Percentiles rank a stretch among this genome's conserved stretches.
phyloP scores from a whole-genome alignment of 805 yeast genomes.

The Lachancea cidri region DNA sequence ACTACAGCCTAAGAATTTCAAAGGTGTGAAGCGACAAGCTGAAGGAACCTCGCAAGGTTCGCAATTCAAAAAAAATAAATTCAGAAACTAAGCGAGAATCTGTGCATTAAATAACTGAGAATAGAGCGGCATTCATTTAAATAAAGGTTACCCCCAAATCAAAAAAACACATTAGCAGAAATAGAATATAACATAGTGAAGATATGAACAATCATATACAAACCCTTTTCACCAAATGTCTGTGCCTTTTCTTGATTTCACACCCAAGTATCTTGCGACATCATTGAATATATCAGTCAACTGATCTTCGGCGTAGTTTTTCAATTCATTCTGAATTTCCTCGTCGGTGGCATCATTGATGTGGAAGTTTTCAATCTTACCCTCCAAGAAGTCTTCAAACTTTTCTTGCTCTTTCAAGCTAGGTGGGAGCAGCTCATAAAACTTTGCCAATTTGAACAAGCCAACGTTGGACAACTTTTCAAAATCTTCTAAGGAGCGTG shows the following conservation, averaged over 20 bases:
- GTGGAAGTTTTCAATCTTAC: constrained; percentile 41
- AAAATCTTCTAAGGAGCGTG: constrained; percentile 53
- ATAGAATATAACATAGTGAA: background rate
- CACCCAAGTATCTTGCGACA: constrained; percentile 65
- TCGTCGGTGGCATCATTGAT: constrained; percentile 32
- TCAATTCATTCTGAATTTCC: constrained; percentile 27
- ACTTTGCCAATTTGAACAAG: constrained; percentile 54
- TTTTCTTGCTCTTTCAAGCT: constrained; percentile 48
- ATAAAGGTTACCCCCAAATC: background rate
- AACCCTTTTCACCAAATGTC: constrained; percentile 41
- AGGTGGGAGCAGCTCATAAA: constrained; percentile 74
- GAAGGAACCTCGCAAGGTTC: background rate
- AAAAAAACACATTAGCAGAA: background rate
- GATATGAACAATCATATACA: background rate
- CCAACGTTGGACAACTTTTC: constrained; percentile 39
- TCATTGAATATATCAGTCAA: constrained; percentile 53
- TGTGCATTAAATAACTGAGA: background rate
- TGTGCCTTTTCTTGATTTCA: constrained; percentile 47
- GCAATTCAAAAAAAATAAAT: background rate
- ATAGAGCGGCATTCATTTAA: background rate
- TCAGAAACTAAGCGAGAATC: background rate
- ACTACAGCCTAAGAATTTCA: constrained; percentile 20
- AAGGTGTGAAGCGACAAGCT: constrained; percentile 1
- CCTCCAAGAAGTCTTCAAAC: constrained; percentile 47
- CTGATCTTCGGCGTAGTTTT: constrained; percentile 40